phyloP scores from a whole-genome alignment of 2,329 filamentous ascomycete genomes.

The Fusarium bactridioides region DNA sequence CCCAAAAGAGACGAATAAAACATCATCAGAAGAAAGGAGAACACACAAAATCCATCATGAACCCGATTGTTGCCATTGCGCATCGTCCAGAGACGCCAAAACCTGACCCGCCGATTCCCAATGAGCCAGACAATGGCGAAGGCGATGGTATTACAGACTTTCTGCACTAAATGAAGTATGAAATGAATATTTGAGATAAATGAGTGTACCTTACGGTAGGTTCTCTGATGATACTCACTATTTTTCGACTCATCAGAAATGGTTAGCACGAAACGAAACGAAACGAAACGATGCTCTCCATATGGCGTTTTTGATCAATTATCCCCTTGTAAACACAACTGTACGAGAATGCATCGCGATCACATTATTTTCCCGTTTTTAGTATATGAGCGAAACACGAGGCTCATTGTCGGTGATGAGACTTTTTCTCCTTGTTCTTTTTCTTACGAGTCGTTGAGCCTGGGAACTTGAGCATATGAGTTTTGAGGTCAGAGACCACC shows the following conservation, averaged over 20 bases:
- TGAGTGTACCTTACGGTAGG: conserved; percentile 13
- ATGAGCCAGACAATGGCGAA: conserved; percentile 43
- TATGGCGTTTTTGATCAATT: conserved; percentile 11
- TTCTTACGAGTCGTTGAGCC: not conserved
- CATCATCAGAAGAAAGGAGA: not conserved
- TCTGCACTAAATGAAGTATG: conserved; percentile 2
- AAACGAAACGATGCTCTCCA: not conserved
- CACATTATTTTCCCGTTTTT: not conserved
- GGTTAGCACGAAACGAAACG: conserved; percentile 14
- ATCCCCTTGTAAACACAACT: not conserved
- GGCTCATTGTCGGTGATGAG: not conserved
- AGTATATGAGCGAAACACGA: not conserved
- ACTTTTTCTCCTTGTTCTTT: not conserved
- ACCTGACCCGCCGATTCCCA: conserved; percentile 42
- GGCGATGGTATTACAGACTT: conserved; percentile 46
- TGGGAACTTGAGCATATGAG: not conserved
- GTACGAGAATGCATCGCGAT: conserved; percentile 3
- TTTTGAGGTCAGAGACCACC: not conserved
- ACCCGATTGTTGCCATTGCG: conserved; percentile 3
- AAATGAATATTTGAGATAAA: not conserved
- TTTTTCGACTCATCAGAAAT: conserved; percentile 25
- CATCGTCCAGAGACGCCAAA: conserved; percentile 46
- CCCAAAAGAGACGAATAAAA: not conserved
- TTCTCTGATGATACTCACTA: not conserved
- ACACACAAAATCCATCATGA: conserved; percentile 6